Evolutionary conservation across 1,284 basidiomycete genomes (phyloP), one percentile per base, ranked within the genome.

Genomic region (Ustilago trichophora): DNA sequence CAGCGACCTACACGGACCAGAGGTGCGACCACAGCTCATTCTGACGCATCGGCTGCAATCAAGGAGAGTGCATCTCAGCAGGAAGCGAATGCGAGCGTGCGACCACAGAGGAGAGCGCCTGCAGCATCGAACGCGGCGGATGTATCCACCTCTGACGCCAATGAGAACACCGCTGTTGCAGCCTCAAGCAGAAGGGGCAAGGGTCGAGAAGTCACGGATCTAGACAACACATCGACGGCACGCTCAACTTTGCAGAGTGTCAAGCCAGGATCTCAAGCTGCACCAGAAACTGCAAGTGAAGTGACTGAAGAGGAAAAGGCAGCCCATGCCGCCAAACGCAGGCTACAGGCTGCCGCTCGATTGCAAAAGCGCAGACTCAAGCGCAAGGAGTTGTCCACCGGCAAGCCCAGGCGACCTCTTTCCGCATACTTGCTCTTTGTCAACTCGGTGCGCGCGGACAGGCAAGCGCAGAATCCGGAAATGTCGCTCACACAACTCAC

Each of bases 351-450:
- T 13, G 57, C 65, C 4, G 52, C 40, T 36, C 57, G 56, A 15
- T 16, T 52, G 35, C 51, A 65, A n/a, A 64, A 65, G 31, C 60
- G 67, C 3, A 44, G 62, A 1, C 62, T 70, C 37, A 70, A 70
- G 42, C 60, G 65, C 37, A 69, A 68, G 22, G 70, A 72, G 45
- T 50, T 45, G 3, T 47, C 57, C 15, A 22, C 50, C 3, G 62
- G 71, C 29, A 69, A 70, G 29, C 66, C 71, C 6, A 43, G 37
- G 10, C 47, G 62, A 10, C 68, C 64, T 2, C 51, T 56, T 24
- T 56, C 56, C 7, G 65, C 70, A n/a, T 72, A 72, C 19, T 42
- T 72, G 5, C 51, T 69, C 29, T 72, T 58, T 33, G 55, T 70
- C 45, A 65, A 64, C 41, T 65, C 65, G 10, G 48, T 62, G n/a